Evolutionary conservation across 2,329 filamentous ascomycete species (phyloP), one percentile per base, ranked within the genome.

Genomic region (Cladobotryum mycophilum): DNA sequence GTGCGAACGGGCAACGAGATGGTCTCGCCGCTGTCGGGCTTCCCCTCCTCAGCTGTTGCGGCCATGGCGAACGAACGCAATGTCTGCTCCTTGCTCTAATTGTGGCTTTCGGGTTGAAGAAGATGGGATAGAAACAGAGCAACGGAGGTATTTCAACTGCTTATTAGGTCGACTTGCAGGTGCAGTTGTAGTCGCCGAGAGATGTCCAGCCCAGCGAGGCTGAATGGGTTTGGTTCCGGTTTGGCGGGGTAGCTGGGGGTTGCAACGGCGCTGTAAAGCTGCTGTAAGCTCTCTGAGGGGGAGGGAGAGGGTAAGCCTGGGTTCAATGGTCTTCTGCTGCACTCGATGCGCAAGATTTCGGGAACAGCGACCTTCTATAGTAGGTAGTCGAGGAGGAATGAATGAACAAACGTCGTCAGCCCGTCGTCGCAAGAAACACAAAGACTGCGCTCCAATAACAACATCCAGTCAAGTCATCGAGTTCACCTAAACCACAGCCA

Each of bases 1-100:
- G 58, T 53, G 48, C 61, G 65, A 53, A 68, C 57, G n/a, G 67
- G 63, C 22, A 67, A 54, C 51, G 64, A 37, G 41, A 54, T 54
- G 41, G 53, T 52, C 46, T 53, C 54, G 44, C 58, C 59, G 48
- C 48, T 54, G 41, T 52, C 60, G 48, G 61, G 53, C 56, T 58
- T 56, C 54, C 56, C 59, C 55, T 56, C 51, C 18, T 61, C 58
- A 37, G 58, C 58, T 41, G 58, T 59, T 41, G 49, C 53, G 49
- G 62, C 58, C 66, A 68, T 68, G 54, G 56, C 53, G 33, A 22
- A 30, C 12, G 20, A 37, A 14, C 2, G 9, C 25, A 30, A 42
- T 42, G 15, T 22, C 2, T 42, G 12, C 7, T n/a, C 9, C 17
- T 17, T 38, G 18, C 5, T n/a, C 12, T 14, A 22, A 14, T 2